A percentile compares a stretch with the other conserved stretches of the same genome.
Evolutionary conservation across 2,329 filamentous ascomycete species (phyloP).

Genomic region (Clarireedia hainanense): DNA sequence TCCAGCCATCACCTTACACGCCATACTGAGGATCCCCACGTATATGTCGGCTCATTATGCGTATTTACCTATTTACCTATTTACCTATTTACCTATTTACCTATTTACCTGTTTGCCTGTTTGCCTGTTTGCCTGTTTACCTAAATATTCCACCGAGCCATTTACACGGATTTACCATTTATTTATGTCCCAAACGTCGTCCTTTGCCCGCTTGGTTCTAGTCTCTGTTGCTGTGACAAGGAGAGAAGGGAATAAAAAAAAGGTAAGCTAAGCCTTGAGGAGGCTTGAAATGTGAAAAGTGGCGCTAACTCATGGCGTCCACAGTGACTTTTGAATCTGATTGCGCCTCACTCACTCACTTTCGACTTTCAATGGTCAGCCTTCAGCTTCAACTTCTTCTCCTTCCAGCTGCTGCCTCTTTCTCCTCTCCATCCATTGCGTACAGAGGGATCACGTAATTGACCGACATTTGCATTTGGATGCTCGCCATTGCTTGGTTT

Average conservation of each 20-base stretch:
- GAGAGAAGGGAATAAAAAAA: neutral
- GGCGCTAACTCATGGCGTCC: conserved; percentile 1
- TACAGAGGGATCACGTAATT: too few species aligned
- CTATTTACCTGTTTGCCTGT: neutral
- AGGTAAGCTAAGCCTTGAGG: conserved; percentile 5
- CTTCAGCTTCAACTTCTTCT: conserved; percentile 7
- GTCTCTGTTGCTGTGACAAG: neutral
- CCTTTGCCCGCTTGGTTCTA: neutral
- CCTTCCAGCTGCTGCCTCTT: neutral
- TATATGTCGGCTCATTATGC: neutral
- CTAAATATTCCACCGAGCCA: too few species aligned
- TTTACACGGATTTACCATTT: too few species aligned
- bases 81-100: neutral
- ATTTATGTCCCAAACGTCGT: neutral
- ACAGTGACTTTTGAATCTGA: neutral
- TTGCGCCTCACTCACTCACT: neutral
- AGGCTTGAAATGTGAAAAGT: conserved; percentile 3
- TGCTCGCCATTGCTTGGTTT: too few species aligned
- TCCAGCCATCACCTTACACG: too few species aligned
- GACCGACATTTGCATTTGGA: too few species aligned
- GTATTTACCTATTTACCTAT: neutral
- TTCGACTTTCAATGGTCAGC: neutral
- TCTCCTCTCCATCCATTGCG: neutral
- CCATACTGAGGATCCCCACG: too few species aligned
- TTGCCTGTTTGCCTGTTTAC: neutral